Percentiles rank a stretch among this genome's conserved stretches.
Evolutionary conservation across 2,329 filamentous ascomycete genomes (phyloP).

Genomic region (Phaeosphaeria sp.): DNA sequence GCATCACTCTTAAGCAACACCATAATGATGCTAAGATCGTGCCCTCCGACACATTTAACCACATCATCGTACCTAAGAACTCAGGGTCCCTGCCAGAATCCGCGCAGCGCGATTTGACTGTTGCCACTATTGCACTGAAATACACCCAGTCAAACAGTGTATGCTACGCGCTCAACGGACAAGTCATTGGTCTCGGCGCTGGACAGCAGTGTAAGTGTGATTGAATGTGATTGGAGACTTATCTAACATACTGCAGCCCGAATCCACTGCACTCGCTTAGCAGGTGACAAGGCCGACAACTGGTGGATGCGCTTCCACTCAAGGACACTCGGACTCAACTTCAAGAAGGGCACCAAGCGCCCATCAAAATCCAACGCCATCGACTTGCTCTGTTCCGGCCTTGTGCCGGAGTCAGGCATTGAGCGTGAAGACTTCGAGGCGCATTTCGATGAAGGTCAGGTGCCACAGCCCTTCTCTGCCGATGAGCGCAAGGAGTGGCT

Average conservation of each 20-base stretch:
- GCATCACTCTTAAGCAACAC: conserved; percentile 84
- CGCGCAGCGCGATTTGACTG: conserved; percentile 86
- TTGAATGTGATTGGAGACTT: not conserved
- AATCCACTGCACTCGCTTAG: conserved; percentile 97
- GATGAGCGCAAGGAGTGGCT: conserved; percentile 90
- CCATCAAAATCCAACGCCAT: conserved; percentile 98
- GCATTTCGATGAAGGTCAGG: conserved; percentile 77
- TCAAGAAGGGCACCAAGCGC: conserved; percentile 97
- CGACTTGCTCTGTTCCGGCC: conserved; percentile 89
- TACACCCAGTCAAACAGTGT: conserved; percentile 99
- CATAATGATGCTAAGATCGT: conserved; percentile 91
- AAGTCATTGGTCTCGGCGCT: conserved; percentile 91
- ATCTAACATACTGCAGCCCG: conserved; percentile 57
- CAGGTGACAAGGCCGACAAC: conserved; percentile 98
- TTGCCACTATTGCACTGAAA: conserved; percentile 96
- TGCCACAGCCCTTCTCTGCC: conserved; percentile 79
- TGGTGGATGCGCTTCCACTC: conserved; percentile 99
- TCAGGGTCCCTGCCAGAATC: conserved; percentile 73
- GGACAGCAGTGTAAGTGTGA: conserved; percentile 76
- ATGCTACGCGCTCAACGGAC: conserved; percentile 93
- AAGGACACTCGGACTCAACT: conserved; percentile 84
- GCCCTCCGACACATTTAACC: conserved; percentile 80
- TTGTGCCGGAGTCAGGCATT: conserved; percentile 81
- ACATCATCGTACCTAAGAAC: conserved; percentile 85
- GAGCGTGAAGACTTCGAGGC: conserved; percentile 88